phyloP scores from a whole-genome alignment of 2,329 filamentous ascomycete species.

The Lithohypha guttulata region DNA sequence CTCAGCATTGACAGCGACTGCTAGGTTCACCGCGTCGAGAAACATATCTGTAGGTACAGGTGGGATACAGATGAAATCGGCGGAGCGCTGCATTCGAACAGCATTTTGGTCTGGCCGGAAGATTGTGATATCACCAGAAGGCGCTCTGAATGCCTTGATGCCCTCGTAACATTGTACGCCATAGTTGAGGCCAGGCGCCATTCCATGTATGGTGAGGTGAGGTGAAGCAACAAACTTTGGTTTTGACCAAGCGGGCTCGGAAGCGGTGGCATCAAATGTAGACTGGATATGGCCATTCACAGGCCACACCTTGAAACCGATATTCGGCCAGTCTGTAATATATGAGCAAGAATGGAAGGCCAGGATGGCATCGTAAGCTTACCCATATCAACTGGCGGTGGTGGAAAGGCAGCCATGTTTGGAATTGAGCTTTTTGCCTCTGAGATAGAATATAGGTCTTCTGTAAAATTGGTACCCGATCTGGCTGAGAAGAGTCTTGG shows the following conservation, averaged over 20 bases:
- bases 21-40: conserved; percentile 62
- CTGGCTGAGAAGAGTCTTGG: too few relatives aligned
- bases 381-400: conserved; percentile 66
- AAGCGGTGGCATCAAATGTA: conserved; percentile 62
- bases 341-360: conserved; percentile 9
- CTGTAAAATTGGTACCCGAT: too few relatives aligned
- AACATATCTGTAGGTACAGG: conserved; percentile 67
- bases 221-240: conserved; percentile 74
- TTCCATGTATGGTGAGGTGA: conserved; percentile 80
- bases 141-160: conserved; percentile 86
- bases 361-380: conserved; percentile 17
- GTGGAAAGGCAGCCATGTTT: conserved; percentile 49
- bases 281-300: conserved; percentile 93
- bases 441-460: too few relatives aligned
- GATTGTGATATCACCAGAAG: conserved; percentile 62
- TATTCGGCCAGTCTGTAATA: conserved; percentile 68
- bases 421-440: too few relatives aligned
- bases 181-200: conserved; percentile 93
- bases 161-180: conserved; percentile 96
- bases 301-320: conserved; percentile 88
- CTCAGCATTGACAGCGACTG: conserved; percentile 78
- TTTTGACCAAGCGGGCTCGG: conserved; percentile 27
- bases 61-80: conserved; percentile 72
- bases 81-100: conserved; percentile 70
- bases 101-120: conserved; percentile 87